These are phyloP conservation scores for Globisporangium spiculum DNA, from an alignment of 352 stramenopile species.

Conservation along the genomic window DNA sequence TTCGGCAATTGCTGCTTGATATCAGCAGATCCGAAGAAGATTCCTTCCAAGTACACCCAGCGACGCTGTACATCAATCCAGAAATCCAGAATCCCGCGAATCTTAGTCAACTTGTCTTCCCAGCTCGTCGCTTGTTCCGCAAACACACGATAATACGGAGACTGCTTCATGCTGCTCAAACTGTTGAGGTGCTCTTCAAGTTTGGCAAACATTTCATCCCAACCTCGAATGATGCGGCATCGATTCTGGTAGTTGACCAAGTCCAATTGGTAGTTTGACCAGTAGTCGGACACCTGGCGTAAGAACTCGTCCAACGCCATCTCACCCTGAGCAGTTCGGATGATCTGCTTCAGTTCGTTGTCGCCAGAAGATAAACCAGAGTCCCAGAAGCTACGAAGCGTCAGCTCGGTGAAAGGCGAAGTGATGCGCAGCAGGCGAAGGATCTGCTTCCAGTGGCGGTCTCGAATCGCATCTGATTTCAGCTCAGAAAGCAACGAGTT, in stretches of 20 bases:
- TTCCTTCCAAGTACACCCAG: conserved; percentile 99
- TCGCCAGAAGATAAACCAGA: conserved; percentile 90
- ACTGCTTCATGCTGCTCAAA: conserved; percentile 98
- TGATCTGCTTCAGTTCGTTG: conserved; percentile 96
- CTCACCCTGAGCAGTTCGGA: conserved; percentile 98
- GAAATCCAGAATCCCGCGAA: conserved; percentile 97
- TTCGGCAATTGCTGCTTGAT: conserved; percentile 99
- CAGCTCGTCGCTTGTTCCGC: conserved; percentile 96
- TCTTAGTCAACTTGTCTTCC: conserved; percentile 97
- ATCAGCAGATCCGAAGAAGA: conserved; percentile 98
- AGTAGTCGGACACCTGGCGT: conserved; percentile 91
- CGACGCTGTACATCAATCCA: conserved; percentile 99
- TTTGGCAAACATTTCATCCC: conserved; percentile 99
- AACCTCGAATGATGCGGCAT: conserved; percentile 97
- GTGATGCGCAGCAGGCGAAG: conserved; percentile 93
- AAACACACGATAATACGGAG: conserved; percentile 98
- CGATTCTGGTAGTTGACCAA: conserved; percentile 93
- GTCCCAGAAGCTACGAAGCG: conserved; percentile 97
- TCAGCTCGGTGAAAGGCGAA: conserved; percentile 94
- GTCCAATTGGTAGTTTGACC: conserved; percentile 89
- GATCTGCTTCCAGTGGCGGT: conserved; percentile 99
- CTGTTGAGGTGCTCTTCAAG: conserved; percentile 99
- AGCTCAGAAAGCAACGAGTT: conserved; percentile 96
- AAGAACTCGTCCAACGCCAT: conserved; percentile 99
- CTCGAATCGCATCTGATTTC: conserved; percentile 98